Evolutionary conservation across 768 basidiomycete genomes (phyloP), one percentile per base, ranked within the genome.

Genomic region (Tremella mesenterica): DNA sequence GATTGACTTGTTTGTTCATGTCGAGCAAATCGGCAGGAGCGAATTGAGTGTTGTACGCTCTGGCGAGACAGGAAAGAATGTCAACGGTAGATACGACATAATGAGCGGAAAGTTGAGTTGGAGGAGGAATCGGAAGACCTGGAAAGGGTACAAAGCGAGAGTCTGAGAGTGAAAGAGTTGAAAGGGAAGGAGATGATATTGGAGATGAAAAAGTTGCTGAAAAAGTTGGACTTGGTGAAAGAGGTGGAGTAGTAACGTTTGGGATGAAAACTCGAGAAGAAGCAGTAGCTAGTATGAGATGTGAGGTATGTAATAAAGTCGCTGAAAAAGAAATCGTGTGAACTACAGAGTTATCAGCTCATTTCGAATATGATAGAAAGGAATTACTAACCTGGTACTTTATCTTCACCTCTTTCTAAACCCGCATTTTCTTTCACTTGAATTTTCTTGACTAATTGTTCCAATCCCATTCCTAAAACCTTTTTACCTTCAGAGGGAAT

Each of bases 261-360:
- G 31, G 58, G 9, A 67, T 41, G 50, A 67, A 67, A 8, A 67
- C 60, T 21, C 61, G 52, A 9, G 59, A 61, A 1, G 61, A 67
- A 4, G 59, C 54, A 8, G 65, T 67, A 1, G 65, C 65, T 25
- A 67, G 57, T 23, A 67, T 67, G n/a, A 67, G 46, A 34, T 61
- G 61, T 21, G 57, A 53, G 26, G 61, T 62, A 28, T 67, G 59
- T 1, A 61, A 30, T 27, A 67, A 47, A 12, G 61, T 63, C 6
- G 61, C 54, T 14, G 53, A 44, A 13, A 47, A 54, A 3, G 65
- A 34, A 18, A 67, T 44, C 2, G 61, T 63, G n/a, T 67, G 65
- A 9, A 67, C 65, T 65, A 43, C 16, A 9, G 27, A 16, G 4
- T 4, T 31, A 10, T 56, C 28, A 52, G 48, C 52, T 21, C 26